Percentiles rank a stretch among this genome's conserved stretches.
Evolutionary conservation across 257 asterid genomes (phyloP).

Genomic region (Oldenlandia corymbosa): DNA sequence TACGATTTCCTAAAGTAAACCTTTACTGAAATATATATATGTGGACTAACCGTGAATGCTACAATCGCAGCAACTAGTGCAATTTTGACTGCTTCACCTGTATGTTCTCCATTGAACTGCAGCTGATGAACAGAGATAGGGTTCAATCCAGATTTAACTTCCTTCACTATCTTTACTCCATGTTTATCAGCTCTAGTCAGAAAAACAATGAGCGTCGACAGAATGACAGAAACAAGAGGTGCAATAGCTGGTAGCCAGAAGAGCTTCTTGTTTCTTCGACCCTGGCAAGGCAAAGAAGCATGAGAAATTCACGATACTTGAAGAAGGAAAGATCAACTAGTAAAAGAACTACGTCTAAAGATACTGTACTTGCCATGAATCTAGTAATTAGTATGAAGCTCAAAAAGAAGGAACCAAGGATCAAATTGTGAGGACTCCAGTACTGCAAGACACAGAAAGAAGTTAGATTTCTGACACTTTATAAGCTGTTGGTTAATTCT

Average conservation of each 20-base stretch:
- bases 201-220: conserved; percentile 32
- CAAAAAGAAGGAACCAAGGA: conserved; percentile 38
- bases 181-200: conserved; percentile 37
- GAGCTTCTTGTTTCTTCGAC: conserved; percentile 30
- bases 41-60: conserved; percentile 27
- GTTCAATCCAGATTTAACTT: conserved; percentile 31
- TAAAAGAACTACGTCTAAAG: neutral
- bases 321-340: no score
- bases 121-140: conserved; percentile 29
- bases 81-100: conserved; percentile 27
- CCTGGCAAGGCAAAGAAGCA: conserved; percentile 17
- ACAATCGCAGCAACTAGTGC: conserved; percentile 30
- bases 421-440: conserved; percentile 25
- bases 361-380: conserved; percentile 29
- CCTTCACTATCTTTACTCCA: conserved; percentile 37
- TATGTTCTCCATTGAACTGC: conserved; percentile 28
- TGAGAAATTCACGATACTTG: neutral
- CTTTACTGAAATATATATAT: neutral
- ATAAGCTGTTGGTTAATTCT: no score
- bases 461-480: neutral
- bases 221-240: conserved; percentile 32
- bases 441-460: conserved; percentile 19
- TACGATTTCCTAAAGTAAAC: neutral
- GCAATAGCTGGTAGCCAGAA: conserved; percentile 41
- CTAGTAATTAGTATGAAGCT: conserved; percentile 31